These are phyloP conservation scores for Nitzschia sp. DNA, from an alignment of 108 stramenopile species.

Conservation along the genomic window DNA sequence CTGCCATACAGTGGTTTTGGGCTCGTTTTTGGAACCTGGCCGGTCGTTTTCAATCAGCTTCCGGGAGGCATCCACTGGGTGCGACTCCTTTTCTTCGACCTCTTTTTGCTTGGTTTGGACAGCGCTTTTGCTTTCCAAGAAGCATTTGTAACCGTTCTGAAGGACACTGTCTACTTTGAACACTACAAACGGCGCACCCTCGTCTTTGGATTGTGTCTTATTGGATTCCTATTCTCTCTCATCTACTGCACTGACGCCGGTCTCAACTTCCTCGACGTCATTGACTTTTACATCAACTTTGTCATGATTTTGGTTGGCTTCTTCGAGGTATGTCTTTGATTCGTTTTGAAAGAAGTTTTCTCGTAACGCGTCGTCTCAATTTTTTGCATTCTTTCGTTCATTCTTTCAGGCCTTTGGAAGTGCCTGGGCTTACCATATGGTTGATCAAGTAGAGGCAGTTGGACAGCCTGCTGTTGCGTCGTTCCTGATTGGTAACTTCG, in stretches of 20 bases:
- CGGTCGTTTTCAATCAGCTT: slow-evolving; percentile 44
- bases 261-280: slow-evolving; percentile 46
- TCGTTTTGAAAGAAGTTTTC: too few species aligned
- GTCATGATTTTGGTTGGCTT: slow-evolving; percentile 53
- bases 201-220: slow-evolving; percentile 11
- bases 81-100: slow-evolving; percentile 45
- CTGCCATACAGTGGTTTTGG: slow-evolving; percentile 32
- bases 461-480: slow-evolving; percentile 34
- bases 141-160: slow-evolving; percentile 23
- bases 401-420: slow-evolving; percentile 35
- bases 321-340: too few species aligned
- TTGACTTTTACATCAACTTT: slow-evolving; percentile 61
- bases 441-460: slow-evolving; percentile 32
- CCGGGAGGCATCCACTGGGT: slow-evolving; percentile 52
- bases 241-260: slow-evolving; percentile 58
- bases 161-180: neutral
- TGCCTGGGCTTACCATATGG: slow-evolving; percentile 54
- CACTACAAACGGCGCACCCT: slow-evolving; percentile 2
- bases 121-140: slow-evolving; percentile 57
- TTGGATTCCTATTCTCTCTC: slow-evolving; percentile 32
- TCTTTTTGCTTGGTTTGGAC: slow-evolving; percentile 56
- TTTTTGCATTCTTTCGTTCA: too few species aligned
- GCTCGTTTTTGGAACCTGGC: slow-evolving; percentile 49
- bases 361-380: too few species aligned
- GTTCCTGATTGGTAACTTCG: slow-evolving; percentile 41